Conservation (phyloP, 164 flowering plant genomes). For the Magnolia changhungtana region DNA sequence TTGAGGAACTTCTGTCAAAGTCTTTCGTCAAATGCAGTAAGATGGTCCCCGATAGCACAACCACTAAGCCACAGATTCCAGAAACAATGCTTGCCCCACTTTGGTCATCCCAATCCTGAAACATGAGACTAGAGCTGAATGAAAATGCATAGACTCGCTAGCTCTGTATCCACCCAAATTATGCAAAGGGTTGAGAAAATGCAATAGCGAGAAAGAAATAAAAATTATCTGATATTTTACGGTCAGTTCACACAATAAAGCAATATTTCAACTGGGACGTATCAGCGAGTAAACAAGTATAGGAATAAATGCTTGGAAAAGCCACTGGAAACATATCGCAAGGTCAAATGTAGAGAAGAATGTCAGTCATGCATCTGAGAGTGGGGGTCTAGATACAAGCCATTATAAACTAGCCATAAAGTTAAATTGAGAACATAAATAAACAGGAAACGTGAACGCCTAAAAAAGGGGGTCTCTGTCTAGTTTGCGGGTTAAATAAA, state of each 20-base stretch:
- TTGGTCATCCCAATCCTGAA: constrained; percentile 86
- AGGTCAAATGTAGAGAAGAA: no score
- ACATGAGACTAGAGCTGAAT: not conserved
- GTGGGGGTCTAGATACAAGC: no score
- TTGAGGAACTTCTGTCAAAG: constrained; percentile 58
- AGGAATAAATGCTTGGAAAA: no score
- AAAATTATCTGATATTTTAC: not conserved
- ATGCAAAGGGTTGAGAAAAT: not conserved
- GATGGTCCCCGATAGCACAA: constrained; percentile 73
- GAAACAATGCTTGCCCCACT: constrained; percentile 55
- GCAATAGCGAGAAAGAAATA: not conserved
- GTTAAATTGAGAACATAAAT: no score
- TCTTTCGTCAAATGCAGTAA: constrained; percentile 70
- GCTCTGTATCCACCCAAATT: not conserved
- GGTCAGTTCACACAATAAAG: not conserved
- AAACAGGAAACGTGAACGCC: no score
- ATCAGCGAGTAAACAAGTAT: no score
- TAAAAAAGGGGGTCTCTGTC: no score
- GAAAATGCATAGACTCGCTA: not conserved
- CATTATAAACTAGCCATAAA: no score
- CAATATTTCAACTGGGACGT: not conserved
- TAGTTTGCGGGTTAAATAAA: no score
- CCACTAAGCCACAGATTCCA: constrained; percentile 76
- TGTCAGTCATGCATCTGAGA: no score
- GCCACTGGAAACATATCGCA: no score